Evolutionary conservation across 305 asterid genomes (phyloP).

Genomic region (Caryopteris hybrid): DNA sequence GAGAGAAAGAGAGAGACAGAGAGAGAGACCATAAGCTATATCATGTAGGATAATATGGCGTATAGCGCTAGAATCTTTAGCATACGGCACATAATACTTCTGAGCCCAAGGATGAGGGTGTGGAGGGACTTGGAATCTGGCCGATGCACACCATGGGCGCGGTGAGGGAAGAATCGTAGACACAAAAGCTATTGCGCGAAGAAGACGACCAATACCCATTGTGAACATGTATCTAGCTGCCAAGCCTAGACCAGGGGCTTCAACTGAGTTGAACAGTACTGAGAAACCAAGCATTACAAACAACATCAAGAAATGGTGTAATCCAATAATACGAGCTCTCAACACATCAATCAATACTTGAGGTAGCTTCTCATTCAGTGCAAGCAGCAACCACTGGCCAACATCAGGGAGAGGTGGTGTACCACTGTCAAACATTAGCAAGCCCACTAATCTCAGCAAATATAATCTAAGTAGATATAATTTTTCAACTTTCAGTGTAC

Average conservation of each 20-base stretch:
- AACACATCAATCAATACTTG: conserved; percentile 48
- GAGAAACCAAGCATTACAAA: conserved; percentile 92
- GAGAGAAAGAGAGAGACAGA: neutral
- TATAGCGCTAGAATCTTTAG: conserved; percentile 65
- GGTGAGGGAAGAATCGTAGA: conserved; percentile 95
- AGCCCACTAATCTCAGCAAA: conserved; percentile 2
- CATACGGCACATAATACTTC: conserved; percentile 80
- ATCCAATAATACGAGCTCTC: conserved; percentile 81
- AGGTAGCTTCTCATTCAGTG: conserved; percentile 78
- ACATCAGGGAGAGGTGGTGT: conserved; percentile 90
- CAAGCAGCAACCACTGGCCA: conserved; percentile 92
- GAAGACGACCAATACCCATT: conserved; percentile 93
- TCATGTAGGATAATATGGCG: conserved; percentile 58
- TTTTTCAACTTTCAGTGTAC: neutral
- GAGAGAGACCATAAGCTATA: conserved; percentile 58
- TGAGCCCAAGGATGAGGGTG: conserved; percentile 89
- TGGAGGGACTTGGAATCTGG: conserved; percentile 71
- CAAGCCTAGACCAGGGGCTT: conserved; percentile 94
- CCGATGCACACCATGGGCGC: conserved; percentile 94
- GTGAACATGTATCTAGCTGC: conserved; percentile 95
- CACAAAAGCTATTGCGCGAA: conserved; percentile 74
- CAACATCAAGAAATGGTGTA: conserved; percentile 94
- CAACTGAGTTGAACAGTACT: conserved; percentile 71
- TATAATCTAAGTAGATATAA: neutral
- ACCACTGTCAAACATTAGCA: conserved; percentile 41